Evolutionary conservation across 2,329 filamentous ascomycete genomes (phyloP).

Genomic region (Aureobasidium subglaciale): DNA sequence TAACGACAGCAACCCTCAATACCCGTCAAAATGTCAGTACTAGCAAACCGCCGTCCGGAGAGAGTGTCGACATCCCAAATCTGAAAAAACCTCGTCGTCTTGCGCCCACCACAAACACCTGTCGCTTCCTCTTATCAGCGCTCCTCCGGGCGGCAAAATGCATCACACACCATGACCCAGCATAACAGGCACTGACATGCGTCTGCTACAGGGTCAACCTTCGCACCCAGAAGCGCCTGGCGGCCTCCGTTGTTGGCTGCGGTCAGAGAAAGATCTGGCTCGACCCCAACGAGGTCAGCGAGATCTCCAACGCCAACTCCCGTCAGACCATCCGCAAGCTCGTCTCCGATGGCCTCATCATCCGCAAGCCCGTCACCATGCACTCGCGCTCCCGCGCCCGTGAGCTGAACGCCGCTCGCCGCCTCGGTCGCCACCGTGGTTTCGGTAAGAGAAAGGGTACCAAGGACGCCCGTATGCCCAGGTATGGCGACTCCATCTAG

Average conservation of each 20-base stretch:
- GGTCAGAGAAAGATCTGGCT: conserved; percentile 99
- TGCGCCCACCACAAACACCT: conserved; percentile 1
- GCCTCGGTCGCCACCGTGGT: conserved; percentile 95
- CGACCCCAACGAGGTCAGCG: conserved; percentile 97
- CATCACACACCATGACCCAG: conserved; percentile 8
- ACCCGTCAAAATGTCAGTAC: conserved; percentile 16
- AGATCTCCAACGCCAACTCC: conserved; percentile 99
- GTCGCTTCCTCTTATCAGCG: conserved; percentile 1
- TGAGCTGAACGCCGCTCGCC: conserved; percentile 87
- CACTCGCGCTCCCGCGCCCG: conserved; percentile 96
- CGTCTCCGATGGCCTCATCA: conserved; percentile 99
- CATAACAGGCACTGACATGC: conserved; percentile 16
- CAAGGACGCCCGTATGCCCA: conserved; percentile 97
- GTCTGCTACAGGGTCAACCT: conserved; percentile 80
- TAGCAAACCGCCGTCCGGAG: conserved; percentile 13
- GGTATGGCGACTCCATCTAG: conserved; percentile 51
- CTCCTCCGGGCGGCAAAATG: conserved; percentile 14
- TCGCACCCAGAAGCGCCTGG: conserved; percentile 99
- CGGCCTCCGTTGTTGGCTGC: conserved; percentile 96
- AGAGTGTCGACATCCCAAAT: conserved; percentile 1
- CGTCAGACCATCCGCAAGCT: conserved; percentile 99
- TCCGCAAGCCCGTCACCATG: conserved; percentile 99
- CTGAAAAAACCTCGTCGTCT: conserved; percentile 13
- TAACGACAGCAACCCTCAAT: conserved; percentile 15
- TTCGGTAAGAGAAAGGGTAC: conserved; percentile 99